Evolutionary conservation across 306 rosid genomes (phyloP).

Genomic region (Lathyrus oleraceus): DNA sequence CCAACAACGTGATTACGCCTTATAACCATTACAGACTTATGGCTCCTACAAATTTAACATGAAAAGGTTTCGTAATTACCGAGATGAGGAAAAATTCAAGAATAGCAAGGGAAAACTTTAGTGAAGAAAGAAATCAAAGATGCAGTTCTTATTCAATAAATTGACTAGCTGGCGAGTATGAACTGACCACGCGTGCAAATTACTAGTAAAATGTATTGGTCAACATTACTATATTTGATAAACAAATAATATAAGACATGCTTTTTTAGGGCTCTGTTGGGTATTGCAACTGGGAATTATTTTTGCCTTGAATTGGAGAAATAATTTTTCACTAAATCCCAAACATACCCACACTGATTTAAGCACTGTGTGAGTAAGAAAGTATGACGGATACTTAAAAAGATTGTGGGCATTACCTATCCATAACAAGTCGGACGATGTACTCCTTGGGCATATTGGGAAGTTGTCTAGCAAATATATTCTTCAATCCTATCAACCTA

Average conservation of each 20-base stretch:
- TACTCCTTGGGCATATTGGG: constrained; percentile 99
- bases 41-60: constrained; percentile 64
- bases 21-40: constrained; percentile 93
- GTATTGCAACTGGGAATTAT: constrained; percentile 7
- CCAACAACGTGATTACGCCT: constrained; percentile 86
- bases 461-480: constrained; percentile 89
- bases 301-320: constrained; percentile 21
- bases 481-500: constrained; percentile 96
- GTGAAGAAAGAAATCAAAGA: neutral
- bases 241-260: neutral
- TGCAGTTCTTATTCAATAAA: constrained; percentile 26
- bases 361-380: constrained; percentile 7
- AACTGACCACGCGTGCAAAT: constrained; percentile 9
- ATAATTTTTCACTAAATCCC: constrained; percentile 9
- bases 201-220: neutral
- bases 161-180: constrained; percentile 6
- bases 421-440: constrained; percentile 97
- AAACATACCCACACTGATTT: constrained; percentile 15
- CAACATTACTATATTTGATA: neutral
- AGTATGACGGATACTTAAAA: constrained; percentile 5
- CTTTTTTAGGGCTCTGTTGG: constrained; percentile 9
- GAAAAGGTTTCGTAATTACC: constrained; percentile 24
- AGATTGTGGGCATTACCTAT: constrained; percentile 59
- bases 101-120: constrained; percentile 16
- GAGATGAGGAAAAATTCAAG: constrained; percentile 12